These are phyloP conservation scores for Cylindrodendrum hubeiense DNA, from an alignment of 2,329 filamentous ascomycete genomes.

Conservation along the genomic window DNA sequence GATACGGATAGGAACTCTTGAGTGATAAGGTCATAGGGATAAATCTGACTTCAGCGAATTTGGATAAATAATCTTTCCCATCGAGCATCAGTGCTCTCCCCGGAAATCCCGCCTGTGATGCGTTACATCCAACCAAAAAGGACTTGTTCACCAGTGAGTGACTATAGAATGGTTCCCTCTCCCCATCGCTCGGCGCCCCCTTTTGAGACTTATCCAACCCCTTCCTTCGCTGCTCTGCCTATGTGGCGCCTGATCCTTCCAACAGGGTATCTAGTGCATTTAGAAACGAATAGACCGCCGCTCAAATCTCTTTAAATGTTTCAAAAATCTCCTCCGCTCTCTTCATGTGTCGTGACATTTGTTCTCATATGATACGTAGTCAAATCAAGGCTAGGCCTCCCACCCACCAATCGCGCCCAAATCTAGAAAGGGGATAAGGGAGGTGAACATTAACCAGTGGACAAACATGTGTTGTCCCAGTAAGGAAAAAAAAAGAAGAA, in stretches of 20 bases:
- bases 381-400: constrained; percentile 18
- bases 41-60: constrained; percentile 24
- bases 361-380: constrained; percentile 24
- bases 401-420: constrained; percentile 27
- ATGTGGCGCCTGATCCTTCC: constrained; percentile 33
- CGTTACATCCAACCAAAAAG: constrained; percentile 4
- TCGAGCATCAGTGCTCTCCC: constrained; percentile 7
- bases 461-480: constrained; percentile 5
- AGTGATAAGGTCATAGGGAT: background rate
- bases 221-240: constrained; percentile 4
- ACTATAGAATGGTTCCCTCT: constrained; percentile 11
- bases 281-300: constrained; percentile 45
- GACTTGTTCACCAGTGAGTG: constrained; percentile 20
- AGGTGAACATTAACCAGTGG: constrained; percentile 5
- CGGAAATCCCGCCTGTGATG: constrained; percentile 7
- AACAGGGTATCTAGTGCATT: constrained; percentile 47
- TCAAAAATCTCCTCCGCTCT: constrained; percentile 17
- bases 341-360: constrained; percentile 31
- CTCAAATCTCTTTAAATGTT: constrained; percentile 32
- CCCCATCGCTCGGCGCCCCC: background rate
- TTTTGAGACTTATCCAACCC: constrained; percentile 5
- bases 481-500: constrained; percentile 29
- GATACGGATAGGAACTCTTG: background rate
- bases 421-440: constrained; percentile 26
- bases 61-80: constrained; percentile 26